Evolutionary conservation across 345 rosid species (phyloP), one percentile per base, ranked within the genome.

Genomic region (Geranium brycei): DNA sequence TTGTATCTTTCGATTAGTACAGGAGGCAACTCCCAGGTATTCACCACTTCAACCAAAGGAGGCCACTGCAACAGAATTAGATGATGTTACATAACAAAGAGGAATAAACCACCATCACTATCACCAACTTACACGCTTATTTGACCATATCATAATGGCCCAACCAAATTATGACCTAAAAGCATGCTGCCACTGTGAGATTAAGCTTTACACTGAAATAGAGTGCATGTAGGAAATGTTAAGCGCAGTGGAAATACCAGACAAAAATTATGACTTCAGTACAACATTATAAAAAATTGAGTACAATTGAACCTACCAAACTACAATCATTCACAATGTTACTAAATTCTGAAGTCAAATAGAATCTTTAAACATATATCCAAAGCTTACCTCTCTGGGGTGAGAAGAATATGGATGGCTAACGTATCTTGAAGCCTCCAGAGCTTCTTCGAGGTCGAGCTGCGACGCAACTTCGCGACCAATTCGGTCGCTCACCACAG

Each of bases 351-450:
- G 11, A 47, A 6, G 53, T 47, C 11, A 23, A 23, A 10, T 47
- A 2, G 13, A 47, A 8, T 47, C 14, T 8, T 47, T 1, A 47
- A 47, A 10, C 15, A 47, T 47, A 60, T 3, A 7, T 17, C 3
- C 30, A 13, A 19, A 62, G 23, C 53, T 31, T 68, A 90, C 99
- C 91, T 88, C 96, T 63, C 91, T 79, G 35, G 95, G 99, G 64
- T 86, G 95, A 65, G 88, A 71, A 5, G 95, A 85, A 72, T 93
- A 90, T 0, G 99, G 97, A 64, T 93, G 96, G 82, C 95, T 90
- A 17, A 87, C 85, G 69, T 90, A 93, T 84, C 97, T 77, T 11
- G 99, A 85, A 74, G 95, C 89, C 76, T 93, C 97, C 0, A 93
- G 76, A 62, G 95, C 87, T 64, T 90, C 97, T 80, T 93, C 99